A percentile compares a stretch with the other conserved stretches of the same genome.
Conservation (phyloP, 306 rosid species). For the Cucurbita argyrosperma region DNA sequence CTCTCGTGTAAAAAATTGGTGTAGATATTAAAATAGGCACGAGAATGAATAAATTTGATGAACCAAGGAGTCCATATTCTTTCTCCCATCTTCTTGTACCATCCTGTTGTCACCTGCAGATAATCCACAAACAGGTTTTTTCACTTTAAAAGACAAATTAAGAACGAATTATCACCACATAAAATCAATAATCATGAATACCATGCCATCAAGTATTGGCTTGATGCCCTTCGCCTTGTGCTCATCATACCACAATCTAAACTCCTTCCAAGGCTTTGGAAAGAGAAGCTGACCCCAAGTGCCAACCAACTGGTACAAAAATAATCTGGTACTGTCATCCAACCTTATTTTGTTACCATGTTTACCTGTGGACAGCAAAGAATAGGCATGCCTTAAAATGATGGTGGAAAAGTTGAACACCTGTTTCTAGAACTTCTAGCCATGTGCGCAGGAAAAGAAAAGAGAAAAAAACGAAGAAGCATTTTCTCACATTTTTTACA, state of each 20-base stretch:
- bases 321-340: conserved; percentile 46
- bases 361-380: conserved; percentile 43
- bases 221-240: conserved; percentile 60
- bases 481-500: background rate
- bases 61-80: conserved; percentile 99
- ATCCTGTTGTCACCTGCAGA: conserved; percentile 77
- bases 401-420: background rate
- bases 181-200: conserved; percentile 9
- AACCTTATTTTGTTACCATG: conserved; percentile 66
- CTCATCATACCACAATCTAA: conserved; percentile 83
- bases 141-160: background rate
- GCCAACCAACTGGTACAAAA: conserved; percentile 83
- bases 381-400: background rate
- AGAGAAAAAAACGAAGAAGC: background rate
- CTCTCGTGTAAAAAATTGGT: conserved; percentile 62
- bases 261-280: conserved; percentile 97
- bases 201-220: conserved; percentile 91
- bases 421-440: background rate
- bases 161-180: conserved; percentile 1
- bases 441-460: background rate
- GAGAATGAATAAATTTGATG: conserved; percentile 76
- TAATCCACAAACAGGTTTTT: conserved; percentile 9
- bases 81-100: conserved; percentile 89
- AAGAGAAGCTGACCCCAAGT: conserved; percentile 99
- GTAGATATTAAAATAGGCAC: conserved; percentile 68